phyloP scores from a whole-genome alignment of 768 basidiomycete species.

The Boletus rubroflammeus region DNA sequence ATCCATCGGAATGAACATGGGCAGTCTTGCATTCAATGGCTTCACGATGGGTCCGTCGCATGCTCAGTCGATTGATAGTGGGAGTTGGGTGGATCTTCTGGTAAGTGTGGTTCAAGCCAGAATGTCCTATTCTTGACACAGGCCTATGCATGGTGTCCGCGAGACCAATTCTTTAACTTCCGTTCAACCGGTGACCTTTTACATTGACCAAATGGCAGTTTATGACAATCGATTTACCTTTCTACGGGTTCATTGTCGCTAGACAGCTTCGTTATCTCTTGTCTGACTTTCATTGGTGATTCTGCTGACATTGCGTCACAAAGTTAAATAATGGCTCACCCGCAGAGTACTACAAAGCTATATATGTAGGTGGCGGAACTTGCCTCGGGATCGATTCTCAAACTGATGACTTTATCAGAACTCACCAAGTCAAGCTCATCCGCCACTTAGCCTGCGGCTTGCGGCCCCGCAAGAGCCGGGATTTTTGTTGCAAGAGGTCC shows the following conservation, averaged over 20 bases:
- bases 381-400: not conserved
- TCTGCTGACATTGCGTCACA: constrained; percentile 11
- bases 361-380: constrained; percentile 50
- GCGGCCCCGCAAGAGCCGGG: constrained; percentile 72
- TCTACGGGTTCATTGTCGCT: not conserved
- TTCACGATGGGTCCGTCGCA: constrained; percentile 25
- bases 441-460: constrained; percentile 65
- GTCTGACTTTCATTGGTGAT: not conserved
- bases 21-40: constrained; percentile 24
- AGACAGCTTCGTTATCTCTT: not conserved
- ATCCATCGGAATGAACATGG: constrained; percentile 21
- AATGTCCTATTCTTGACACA: not conserved
- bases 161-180: not conserved
- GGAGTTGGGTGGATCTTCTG: constrained; percentile 32
- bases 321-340: constrained; percentile 55
- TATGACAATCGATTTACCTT: not conserved
- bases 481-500: constrained; percentile 65
- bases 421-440: constrained; percentile 65
- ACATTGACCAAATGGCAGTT: not conserved
- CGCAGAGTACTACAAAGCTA: constrained; percentile 62
- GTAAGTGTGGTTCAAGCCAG: constrained; percentile 18
- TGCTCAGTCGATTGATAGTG: constrained; percentile 13
- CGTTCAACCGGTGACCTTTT: not conserved
- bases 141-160: not conserved
- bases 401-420: constrained; percentile 36